phyloP scores from a whole-genome alignment of 2,329 filamentous ascomycete genomes.

The Tolypocladium ovalisporum region DNA sequence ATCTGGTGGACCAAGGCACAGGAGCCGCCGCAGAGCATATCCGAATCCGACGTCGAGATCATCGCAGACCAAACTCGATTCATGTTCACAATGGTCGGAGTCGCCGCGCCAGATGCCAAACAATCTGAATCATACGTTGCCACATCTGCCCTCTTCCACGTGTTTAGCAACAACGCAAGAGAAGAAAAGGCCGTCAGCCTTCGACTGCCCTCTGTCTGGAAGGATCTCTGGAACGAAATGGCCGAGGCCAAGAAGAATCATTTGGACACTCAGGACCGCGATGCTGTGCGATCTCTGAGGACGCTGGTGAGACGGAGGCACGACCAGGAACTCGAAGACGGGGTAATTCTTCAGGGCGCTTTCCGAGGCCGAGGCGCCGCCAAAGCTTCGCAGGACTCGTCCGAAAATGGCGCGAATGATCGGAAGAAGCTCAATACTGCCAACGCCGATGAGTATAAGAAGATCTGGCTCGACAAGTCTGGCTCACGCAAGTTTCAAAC shows the following conservation, averaged over 20 bases:
- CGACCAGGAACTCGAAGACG: constrained; percentile 60
- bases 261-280: constrained; percentile 59
- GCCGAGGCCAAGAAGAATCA: constrained; percentile 58
- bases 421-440: constrained; percentile 25
- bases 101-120: constrained; percentile 63
- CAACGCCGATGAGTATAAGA: constrained; percentile 39
- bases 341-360: constrained; percentile 65
- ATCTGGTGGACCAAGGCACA: constrained; percentile 74
- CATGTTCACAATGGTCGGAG: constrained; percentile 59
- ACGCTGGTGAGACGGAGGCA: constrained; percentile 56
- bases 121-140: constrained; percentile 85
- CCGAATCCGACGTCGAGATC: constrained; percentile 31
- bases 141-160: constrained; percentile 68
- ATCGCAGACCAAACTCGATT: constrained; percentile 39
- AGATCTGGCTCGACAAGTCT: constrained; percentile 49
- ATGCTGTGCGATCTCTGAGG: constrained; percentile 56
- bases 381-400: constrained; percentile 34
- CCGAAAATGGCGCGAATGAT: constrained; percentile 37
- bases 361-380: constrained; percentile 52
- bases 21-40: constrained; percentile 26
- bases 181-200: constrained; percentile 73
- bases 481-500: constrained; percentile 53
- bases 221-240: constrained; percentile 77
- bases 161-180: constrained; percentile 66
- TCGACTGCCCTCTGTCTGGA: constrained; percentile 68